Base-by-base conservation (phyloP, 495 filamentous ascomycete genomes). In the Usnea hakonensis region DNA sequence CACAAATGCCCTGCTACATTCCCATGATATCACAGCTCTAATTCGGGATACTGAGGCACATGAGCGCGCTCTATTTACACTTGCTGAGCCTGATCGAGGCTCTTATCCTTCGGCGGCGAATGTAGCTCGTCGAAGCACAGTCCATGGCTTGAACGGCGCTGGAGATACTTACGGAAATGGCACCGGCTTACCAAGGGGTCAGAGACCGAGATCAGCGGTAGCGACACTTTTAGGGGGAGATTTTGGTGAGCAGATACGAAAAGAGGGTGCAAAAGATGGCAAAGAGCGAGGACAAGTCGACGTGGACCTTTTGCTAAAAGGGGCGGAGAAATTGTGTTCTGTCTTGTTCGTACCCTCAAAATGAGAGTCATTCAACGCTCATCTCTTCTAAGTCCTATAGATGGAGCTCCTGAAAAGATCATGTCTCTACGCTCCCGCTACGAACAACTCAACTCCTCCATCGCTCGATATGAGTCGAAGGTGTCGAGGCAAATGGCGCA, bases 31-130 rank as follows among this genome's bases (percentile, higher is more conserved):
- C 67, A 97, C 95, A 13, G 82, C 90, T 14, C 73, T 98, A 17
- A 97, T 98, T 67, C 89, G 94, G 60, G 94, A 98, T 73, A 97
- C 93, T 36, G 94, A 98, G 75, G 77, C 85, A 21, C 94, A 98
- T 76, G 94, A 98, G 75, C 88, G 93, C 67, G 95, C 92, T 17
- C 83, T 98, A 5, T 98, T 98, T 77, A 91, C 92, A 40, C 85
- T 95, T 11, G 90, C 91, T 8, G 78, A 78, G 56, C 48, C 72
- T 21, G 61, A 62, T 30, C 60, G 71, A 71, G 67, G n/a, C 37
- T 55, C 50, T 55, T 37, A 37, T 55, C 37, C 65, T 66, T 41
- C 74, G 70, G 21, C 78, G 69, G 63, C 71, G 69, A 72, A 76
- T 61, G 71, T 78, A 37, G 78, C 76, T 44, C 73, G 81, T 38